Base-by-base conservation (phyloP, 1,284 basidiomycete genomes). In the Mycosarcoma maydis region DNA sequence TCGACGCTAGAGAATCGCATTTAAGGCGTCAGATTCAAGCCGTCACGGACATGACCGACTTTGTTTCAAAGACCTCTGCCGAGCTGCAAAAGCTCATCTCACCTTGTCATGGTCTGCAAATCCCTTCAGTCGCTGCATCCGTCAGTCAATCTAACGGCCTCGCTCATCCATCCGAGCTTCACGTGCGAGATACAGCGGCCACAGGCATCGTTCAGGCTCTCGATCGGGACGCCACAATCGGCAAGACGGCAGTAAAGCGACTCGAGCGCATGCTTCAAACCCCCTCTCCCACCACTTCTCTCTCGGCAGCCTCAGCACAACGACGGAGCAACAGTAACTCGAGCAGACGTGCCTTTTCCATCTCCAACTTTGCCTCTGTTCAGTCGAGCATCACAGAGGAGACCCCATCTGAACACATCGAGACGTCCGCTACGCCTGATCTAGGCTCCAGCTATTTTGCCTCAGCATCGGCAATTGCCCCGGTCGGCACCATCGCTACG, bases 191-290 rank as follows among this genome's bases (percentile, higher is more conserved):
- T 10, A 42, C 55, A 9, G 47, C 55, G 6, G 62, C 62, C 1
- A 45, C 49, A 7, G 70, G 67, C 19, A 59, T 73, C 19, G 61
- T 71, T 2, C 52, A 71, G 34, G 73, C 71, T 16, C 43, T 64
- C 17, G 73, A 75, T 30, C 49, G 59, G 33, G 66, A 72, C 27
- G 62, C 67, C 16, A 75, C 73, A 16, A 75, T 75, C 14, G 69
- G 73, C 14, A 75, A 75, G 44, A 70, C 70, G 5, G 73, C 73
- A 2, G 73, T 67, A 17, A 75, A 71, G 48, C 54, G 73, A 16
- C 54, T 75, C 9, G 73, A 75, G 27, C 56, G 64, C 17, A 64
- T 73, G 52, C 64, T 76, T 5, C 61, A 62, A n/a, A 45, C 50
- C 11, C 55, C 65, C 0, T 36, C 47, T 13, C 55, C 59, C 11